These are phyloP conservation scores for Ustulina deusta DNA, from an alignment of 2,329 filamentous ascomycete species.

Conservation along the genomic window DNA sequence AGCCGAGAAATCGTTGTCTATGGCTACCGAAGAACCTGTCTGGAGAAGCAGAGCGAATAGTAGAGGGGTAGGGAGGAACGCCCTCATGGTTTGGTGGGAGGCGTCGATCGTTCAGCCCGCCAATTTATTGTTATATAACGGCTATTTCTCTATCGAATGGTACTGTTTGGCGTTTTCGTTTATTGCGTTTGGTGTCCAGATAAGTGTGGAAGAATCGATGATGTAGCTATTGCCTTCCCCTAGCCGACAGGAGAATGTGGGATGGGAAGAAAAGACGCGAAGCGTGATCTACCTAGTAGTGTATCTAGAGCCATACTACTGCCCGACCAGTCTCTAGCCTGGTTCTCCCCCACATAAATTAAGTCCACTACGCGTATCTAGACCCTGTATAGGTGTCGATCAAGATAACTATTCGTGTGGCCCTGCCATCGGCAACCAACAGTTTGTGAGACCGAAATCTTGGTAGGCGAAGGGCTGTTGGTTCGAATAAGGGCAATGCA, in stretches of 20 bases:
- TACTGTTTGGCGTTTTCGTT: neutral
- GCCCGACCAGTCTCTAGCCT: neutral
- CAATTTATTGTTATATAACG: neutral
- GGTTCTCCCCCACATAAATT: neutral
- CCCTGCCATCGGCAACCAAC: constrained; percentile 5
- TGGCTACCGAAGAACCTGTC: constrained; percentile 41
- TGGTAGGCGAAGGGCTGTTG: neutral
- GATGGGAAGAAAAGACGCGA: neutral
- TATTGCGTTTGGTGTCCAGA: neutral
- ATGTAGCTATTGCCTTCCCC: neutral
- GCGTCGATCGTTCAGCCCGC: neutral
- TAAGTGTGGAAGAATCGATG: constrained; percentile 4
- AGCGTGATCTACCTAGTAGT: neutral
- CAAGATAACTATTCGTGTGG: constrained; percentile 4
- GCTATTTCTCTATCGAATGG: neutral
- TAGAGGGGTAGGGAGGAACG: constrained; percentile 39
- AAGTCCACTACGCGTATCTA: neutral
- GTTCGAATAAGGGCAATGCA: neutral
- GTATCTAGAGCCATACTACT: neutral
- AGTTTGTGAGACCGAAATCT: constrained; percentile 4
- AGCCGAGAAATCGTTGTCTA: constrained; percentile 57
- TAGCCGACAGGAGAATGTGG: constrained; percentile 1
- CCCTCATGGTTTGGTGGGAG: constrained; percentile 38
- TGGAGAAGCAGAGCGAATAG: constrained; percentile 49
- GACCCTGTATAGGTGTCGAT: neutral